Base-by-base conservation (phyloP, 2,329 filamentous ascomycete species). In the Penicillium sp. region DNA sequence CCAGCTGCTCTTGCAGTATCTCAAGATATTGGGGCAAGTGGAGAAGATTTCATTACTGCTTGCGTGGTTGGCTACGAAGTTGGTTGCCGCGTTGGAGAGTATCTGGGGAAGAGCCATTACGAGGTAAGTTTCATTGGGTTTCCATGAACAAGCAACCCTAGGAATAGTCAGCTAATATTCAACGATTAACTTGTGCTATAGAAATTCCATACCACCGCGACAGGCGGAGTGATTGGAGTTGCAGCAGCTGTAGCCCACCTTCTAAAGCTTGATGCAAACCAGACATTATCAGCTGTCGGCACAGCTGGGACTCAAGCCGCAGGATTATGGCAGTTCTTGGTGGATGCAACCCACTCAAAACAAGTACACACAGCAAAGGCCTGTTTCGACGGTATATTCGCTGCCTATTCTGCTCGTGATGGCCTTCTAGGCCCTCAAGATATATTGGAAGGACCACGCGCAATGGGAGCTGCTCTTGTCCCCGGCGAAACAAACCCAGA, bases 1-100 rank as follows among this genome's bases (percentile, higher is more conserved):
- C 69, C 70, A 2, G 64, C 69, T 19, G 68, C 67, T 13, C 58
- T 72, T 27, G 69, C 69, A 7, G 69, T 72, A 6, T 66, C 69
- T 4, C 70, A 72, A 55, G 69, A 72, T 25, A 60, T 70, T 13
- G 55, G 55, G 1, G 68, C 69, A 4, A 64, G 39, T 31, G 69
- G 70, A 15, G 52, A 69, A 39, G 68, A 71, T 6, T 70, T 72
- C 21, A 70, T 71, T 25, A 55, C 67, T 1, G 70, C 70, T 10
- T 72, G 68, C n/a, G 68, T 72, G 3, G 64, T 71, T 21, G 70
- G 70, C 8, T 72, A 72, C 38, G 69, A 72, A 51, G 67, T 70
- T 12, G 68, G 64, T 21, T 72, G 70, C 23, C 67, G 70, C 10
- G 64, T 67, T 12, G 70, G 68, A 2, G 67, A 70, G 53, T 72